Conservation (phyloP, 345 rosid genomes). For the Arabis hirsuta region DNA sequence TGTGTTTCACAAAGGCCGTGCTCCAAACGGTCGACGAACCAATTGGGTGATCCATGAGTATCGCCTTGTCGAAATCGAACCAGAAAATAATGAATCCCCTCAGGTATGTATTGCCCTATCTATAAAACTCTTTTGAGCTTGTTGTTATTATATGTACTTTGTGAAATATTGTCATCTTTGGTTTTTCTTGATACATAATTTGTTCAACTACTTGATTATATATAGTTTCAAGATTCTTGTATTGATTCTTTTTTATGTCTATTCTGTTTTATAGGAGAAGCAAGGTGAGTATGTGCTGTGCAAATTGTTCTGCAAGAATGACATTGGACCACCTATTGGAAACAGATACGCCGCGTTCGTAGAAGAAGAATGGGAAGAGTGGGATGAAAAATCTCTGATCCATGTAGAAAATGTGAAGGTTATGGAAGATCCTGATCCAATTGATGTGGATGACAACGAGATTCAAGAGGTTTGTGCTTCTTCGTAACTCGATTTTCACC, state of each 20-base stretch:
- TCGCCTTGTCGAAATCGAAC: conserved; percentile 58
- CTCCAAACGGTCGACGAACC: conserved; percentile 65
- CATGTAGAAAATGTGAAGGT: conserved; percentile 52
- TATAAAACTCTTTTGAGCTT: no score
- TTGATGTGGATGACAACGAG: no score
- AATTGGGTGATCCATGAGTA: conserved; percentile 92
- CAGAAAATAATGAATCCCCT: conserved; percentile 29
- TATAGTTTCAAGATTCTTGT: no score
- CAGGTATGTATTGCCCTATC: conserved; percentile 41
- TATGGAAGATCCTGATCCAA: conserved; percentile 44
- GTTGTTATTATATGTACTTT: no score
- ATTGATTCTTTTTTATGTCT: no score
- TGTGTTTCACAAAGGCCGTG: conserved; percentile 67
- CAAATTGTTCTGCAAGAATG: conserved; percentile 49
- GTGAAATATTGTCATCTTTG: background rate
- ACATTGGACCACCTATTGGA: no score
- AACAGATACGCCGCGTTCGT: no score
- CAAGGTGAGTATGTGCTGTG: conserved; percentile 69
- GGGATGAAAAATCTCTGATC: conserved; percentile 37
- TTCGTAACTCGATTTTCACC: no score
- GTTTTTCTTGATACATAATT: background rate
- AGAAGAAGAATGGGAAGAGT: conserved; percentile 35
- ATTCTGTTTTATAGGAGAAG: conserved; percentile 36
- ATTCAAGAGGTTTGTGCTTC: no score
- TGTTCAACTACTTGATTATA: no score